These are phyloP conservation scores for Colletotrichum sp. DNA, from an alignment of 2,329 filamentous ascomycete genomes.

Conservation along the genomic window DNA sequence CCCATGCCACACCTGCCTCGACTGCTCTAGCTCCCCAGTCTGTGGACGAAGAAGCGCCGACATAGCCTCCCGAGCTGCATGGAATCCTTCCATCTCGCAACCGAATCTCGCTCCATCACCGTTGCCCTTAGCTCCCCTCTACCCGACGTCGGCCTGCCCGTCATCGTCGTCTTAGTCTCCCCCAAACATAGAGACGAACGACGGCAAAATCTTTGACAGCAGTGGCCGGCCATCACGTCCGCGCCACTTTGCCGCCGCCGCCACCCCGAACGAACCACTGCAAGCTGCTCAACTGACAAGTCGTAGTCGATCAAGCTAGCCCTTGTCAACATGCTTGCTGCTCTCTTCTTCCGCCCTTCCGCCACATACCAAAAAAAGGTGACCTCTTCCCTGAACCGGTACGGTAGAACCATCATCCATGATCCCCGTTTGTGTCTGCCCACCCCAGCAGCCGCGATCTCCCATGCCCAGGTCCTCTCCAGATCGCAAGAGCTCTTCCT, in stretches of 20 bases:
- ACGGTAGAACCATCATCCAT: background rate
- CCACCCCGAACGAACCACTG: constrained; percentile 11
- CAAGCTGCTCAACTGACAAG: background rate
- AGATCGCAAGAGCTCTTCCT: background rate
- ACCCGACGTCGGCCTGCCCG: background rate
- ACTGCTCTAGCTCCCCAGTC: constrained; percentile 6
- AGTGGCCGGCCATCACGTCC: background rate
- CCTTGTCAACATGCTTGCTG: constrained; percentile 1
- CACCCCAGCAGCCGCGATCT: constrained; percentile 5
- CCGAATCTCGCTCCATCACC: constrained; percentile 10
- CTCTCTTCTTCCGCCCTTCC: background rate
- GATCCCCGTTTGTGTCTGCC: background rate
- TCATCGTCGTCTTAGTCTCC: background rate
- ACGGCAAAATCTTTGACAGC: background rate
- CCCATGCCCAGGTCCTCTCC: constrained; percentile 5
- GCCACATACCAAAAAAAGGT: background rate
- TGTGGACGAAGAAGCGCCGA: constrained; percentile 17
- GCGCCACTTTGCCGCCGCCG: background rate
- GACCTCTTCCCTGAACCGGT: background rate
- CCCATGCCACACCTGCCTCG: constrained; percentile 4
- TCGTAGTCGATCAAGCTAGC: background rate
- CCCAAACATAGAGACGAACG: background rate
- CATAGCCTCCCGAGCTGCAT: constrained; percentile 19
- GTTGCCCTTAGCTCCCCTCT: background rate
- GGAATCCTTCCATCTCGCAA: constrained; percentile 19